Conservation (phyloP, 177 flowering plant genomes). For the Tripterygium wilfordii region DNA sequence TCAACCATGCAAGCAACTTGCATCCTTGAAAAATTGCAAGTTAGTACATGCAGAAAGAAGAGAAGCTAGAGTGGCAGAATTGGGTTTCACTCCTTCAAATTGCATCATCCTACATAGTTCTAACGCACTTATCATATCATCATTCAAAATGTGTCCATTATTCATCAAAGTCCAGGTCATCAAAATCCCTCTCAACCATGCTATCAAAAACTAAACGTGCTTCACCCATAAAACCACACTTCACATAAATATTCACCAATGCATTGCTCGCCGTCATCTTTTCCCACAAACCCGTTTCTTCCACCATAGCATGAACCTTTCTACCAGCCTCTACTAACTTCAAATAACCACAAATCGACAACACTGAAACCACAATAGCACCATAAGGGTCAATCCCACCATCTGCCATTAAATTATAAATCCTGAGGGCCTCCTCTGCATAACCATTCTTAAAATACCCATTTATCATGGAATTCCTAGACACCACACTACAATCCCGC, state of each 20-base stretch:
- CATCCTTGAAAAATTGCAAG: constrained; percentile 21
- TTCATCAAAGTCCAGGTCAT: constrained; percentile 53
- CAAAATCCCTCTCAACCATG: constrained; percentile 39
- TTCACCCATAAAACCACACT: constrained; percentile 35
- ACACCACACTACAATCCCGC: constrained; percentile 28
- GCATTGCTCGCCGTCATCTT: constrained; percentile 34
- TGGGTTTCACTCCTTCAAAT: constrained; percentile 40
- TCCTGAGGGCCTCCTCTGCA: constrained; percentile 25
- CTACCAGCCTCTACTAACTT: constrained; percentile 31
- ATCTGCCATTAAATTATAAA: constrained; percentile 32
- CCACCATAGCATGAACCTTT: constrained; percentile 28
- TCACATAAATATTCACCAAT: constrained; percentile 47
- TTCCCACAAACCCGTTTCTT: constrained; percentile 23
- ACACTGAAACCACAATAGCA: constrained; percentile 44
- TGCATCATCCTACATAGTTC: constrained; percentile 39
- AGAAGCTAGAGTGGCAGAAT: constrained; percentile 43
- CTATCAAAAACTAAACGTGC: constrained; percentile 33
- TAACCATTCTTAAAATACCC: constrained; percentile 38
- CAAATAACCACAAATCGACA: constrained; percentile 48
- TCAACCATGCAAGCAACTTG: constrained; percentile 45
- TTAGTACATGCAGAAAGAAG: constrained; percentile 44
- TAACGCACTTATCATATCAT: constrained; percentile 37
- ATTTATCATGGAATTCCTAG: constrained; percentile 56
- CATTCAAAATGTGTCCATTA: constrained; percentile 32
- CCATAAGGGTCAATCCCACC: constrained; percentile 34